Evolutionary conservation across 306 rosid genomes (phyloP).

Genomic region (Cicer arietinum): DNA sequence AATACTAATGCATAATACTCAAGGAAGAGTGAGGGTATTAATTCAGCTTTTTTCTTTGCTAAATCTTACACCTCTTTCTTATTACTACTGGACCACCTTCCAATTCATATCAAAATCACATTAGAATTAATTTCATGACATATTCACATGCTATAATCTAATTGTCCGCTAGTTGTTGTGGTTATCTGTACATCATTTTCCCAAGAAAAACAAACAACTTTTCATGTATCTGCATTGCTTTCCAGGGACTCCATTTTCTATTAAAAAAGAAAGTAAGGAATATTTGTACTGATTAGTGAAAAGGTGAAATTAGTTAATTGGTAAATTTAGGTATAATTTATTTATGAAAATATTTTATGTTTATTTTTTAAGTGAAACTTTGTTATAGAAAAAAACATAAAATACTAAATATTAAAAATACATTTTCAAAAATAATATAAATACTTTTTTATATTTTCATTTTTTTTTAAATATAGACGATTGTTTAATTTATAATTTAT

Average conservation of each 20-base stretch:
- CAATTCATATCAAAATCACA: slow-evolving; percentile 3
- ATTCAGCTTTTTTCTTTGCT: background rate
- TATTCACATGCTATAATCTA: slow-evolving; percentile 3
- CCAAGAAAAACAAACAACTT: slow-evolving; percentile 34
- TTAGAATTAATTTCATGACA: background rate
- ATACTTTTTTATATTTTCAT: too few relatives aligned
- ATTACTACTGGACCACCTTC: too few relatives aligned
- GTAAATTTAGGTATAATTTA: too few relatives aligned
- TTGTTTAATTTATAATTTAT: too few relatives aligned
- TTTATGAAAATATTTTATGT: too few relatives aligned
- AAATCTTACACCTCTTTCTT: background rate
- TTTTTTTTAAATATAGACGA: too few relatives aligned
- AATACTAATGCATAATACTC: background rate
- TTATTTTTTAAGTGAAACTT: too few relatives aligned
- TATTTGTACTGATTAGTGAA: slow-evolving; percentile 6
- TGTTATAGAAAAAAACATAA: too few relatives aligned
- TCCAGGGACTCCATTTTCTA: slow-evolving; percentile 30
- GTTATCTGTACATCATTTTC: slow-evolving; percentile 5
- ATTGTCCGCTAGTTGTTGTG: background rate
- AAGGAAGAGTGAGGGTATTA: background rate
- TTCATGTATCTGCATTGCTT: slow-evolving; percentile 22
- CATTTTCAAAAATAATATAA: too few relatives aligned
- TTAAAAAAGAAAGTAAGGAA: background rate
- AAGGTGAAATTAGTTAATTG: background rate
- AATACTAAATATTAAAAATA: too few relatives aligned